These are phyloP conservation scores for Alternaria ventricosa DNA, from an alignment of 2,329 filamentous ascomycete genomes.

Conservation along the genomic window DNA sequence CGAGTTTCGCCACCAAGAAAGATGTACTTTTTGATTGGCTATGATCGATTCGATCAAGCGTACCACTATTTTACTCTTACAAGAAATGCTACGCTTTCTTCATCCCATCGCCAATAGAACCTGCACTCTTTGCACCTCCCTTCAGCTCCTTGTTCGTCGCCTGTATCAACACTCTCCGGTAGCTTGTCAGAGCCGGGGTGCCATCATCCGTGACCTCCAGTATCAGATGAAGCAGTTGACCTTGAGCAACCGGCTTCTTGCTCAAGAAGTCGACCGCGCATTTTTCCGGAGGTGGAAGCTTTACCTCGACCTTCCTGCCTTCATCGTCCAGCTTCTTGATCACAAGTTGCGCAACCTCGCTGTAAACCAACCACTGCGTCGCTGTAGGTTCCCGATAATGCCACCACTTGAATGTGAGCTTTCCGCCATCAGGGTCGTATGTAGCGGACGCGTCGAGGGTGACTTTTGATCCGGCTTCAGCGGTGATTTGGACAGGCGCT, in stretches of 20 bases:
- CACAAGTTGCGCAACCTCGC: constrained; percentile 51
- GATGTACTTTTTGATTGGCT: neutral
- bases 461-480: constrained; percentile 50
- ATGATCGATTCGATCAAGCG: neutral
- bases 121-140: constrained; percentile 19
- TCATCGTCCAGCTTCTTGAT: constrained; percentile 40
- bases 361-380: constrained; percentile 52
- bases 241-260: constrained; percentile 46
- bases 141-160: constrained; percentile 39
- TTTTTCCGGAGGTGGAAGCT: constrained; percentile 53
- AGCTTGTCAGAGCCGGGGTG: constrained; percentile 54
- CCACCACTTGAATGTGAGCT: constrained; percentile 58
- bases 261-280: constrained; percentile 49
- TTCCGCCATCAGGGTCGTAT: constrained; percentile 56
- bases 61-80: neutral
- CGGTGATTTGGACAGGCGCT: constrained; percentile 50
- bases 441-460: constrained; percentile 55
- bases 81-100: neutral
- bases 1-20: neutral
- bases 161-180: constrained; percentile 54
- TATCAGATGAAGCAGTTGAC: constrained; percentile 58
- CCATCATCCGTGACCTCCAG: constrained; percentile 58
- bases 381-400: constrained; percentile 56
- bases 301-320: constrained; percentile 44
- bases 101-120: neutral